These are phyloP conservation scores for Phialophora tarda DNA, from an alignment of 2,329 filamentous ascomycete genomes.

Conservation along the genomic window DNA sequence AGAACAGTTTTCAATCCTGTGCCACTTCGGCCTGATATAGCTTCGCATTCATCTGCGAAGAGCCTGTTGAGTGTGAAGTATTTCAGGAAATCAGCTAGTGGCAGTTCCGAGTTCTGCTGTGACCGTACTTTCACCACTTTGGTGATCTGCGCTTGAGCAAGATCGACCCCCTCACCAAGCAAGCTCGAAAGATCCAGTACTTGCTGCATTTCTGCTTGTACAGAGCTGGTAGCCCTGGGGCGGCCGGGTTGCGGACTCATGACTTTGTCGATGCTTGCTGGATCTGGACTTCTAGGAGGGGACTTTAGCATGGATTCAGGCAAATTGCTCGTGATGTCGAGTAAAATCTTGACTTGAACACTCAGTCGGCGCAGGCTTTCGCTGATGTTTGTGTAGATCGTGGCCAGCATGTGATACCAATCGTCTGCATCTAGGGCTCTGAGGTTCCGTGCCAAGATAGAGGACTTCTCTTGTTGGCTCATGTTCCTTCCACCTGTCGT, in stretches of 20 bases:
- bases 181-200: constrained; percentile 69
- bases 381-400: constrained; percentile 84
- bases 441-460: constrained; percentile 84
- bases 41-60: constrained; percentile 71
- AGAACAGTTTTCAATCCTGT: constrained; percentile 65
- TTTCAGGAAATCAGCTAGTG: constrained; percentile 63
- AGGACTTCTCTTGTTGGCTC: constrained; percentile 86
- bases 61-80: constrained; percentile 68
- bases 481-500: constrained; percentile 72
- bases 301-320: constrained; percentile 52
- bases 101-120: constrained; percentile 62
- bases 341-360: constrained; percentile 89
- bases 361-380: constrained; percentile 85
- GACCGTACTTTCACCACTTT: constrained; percentile 68
- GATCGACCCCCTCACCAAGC: constrained; percentile 69
- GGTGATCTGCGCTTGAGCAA: constrained; percentile 67
- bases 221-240: constrained; percentile 34
- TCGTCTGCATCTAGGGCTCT: constrained; percentile 81
- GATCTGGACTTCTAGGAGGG: constrained; percentile 55
- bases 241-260: constrained; percentile 31
- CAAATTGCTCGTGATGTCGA: constrained; percentile 82
- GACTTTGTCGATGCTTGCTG: constrained; percentile 29
- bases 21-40: constrained; percentile 67
- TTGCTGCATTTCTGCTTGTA: constrained; percentile 66
- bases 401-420: constrained; percentile 79